phyloP scores from a whole-genome alignment of 1,139 yeast genomes.

The Meyerozyma athensensis region DNA sequence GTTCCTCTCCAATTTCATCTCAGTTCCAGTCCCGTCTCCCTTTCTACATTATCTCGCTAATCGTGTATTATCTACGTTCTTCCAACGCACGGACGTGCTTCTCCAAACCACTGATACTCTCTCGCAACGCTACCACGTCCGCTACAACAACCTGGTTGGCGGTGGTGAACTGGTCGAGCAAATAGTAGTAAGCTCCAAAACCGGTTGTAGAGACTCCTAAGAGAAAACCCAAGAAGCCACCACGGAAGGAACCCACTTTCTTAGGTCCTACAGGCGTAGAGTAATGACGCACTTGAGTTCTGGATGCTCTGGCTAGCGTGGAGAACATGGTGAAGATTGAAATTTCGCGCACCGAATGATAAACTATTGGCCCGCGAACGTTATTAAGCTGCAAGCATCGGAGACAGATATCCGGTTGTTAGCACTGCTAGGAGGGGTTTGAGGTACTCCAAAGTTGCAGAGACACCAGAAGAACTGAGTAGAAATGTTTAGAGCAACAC shows the following conservation, averaged over 20 bases:
- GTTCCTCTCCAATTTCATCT: background rate
- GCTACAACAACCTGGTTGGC: conserved; percentile 70
- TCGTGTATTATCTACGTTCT: conserved; percentile 21
- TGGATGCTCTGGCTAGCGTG: conserved; percentile 3
- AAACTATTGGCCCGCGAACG: background rate
- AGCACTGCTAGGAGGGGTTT: background rate
- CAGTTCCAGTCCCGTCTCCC: background rate
- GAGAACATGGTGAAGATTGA: background rate
- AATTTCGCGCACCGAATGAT: background rate
- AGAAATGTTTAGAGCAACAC: no score
- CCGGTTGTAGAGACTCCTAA: conserved; percentile 75
- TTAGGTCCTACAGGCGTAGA: conserved; percentile 20
- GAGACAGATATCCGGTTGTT: no score
- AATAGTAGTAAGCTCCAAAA: conserved; percentile 69
- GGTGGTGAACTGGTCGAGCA: conserved; percentile 70
- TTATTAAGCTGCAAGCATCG: no score
- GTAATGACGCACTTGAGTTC: conserved; percentile 9
- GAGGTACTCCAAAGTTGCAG: no score
- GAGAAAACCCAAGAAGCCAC: conserved; percentile 70
- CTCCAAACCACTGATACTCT: conserved; percentile 64
- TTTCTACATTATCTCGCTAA: background rate
- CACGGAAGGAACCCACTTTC: conserved; percentile 58
- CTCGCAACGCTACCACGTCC: conserved; percentile 68
- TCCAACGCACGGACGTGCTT: conserved; percentile 57
- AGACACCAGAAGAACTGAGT: no score